Evolutionary conservation across 2,329 filamentous ascomycete species (phyloP), one percentile per base, ranked within the genome.

Genomic region (Trichoderma sp.): DNA sequence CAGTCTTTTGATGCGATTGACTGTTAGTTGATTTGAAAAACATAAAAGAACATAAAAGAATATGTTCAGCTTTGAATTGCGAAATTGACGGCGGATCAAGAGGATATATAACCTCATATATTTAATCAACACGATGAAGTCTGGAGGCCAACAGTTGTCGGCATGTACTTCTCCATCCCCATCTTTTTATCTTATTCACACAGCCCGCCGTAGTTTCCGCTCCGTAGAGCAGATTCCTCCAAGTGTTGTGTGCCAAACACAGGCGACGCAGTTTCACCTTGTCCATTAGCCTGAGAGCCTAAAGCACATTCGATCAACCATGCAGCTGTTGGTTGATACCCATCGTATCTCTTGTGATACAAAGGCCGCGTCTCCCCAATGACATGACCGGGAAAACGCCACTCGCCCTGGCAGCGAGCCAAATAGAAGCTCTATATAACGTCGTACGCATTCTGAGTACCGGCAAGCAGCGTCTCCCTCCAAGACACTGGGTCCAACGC

Each of bases 341-440:
- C 43, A 36, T 32, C 57, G 53, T 32, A 26, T 28, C 47, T 15
- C 30, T 39, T 67, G 62, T 71, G 43, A 39, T 53, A 71, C 62
- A 43, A 9, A 43, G 3, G 4, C 30, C 18, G 21, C 47, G 39
- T 57, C 56, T 36, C 30, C 24, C 64, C 71, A 69, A 68, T 72
- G 26, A 63, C 56, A 36, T 39, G 18, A n/a, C 18, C 24, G 8
- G 51, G 18, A 34, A 58, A 64, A 66, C 73, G 75, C 75, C 74
- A 75, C 75, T 75, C 73, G 72, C 71, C 71, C 74, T 62, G 57
- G 56, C 65, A 66, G 30, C 74, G 71, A 76, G 72, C 72, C 75
- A 70, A 71, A 75, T 72, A 36, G 53, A 62, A 67, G 24, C n/a
- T 53, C 21, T 32, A 61, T 8, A 43, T 58, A 24, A 28, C 6